Base-by-base conservation (phyloP, 345 rosid genomes). In the Gossypium australe region DNA sequence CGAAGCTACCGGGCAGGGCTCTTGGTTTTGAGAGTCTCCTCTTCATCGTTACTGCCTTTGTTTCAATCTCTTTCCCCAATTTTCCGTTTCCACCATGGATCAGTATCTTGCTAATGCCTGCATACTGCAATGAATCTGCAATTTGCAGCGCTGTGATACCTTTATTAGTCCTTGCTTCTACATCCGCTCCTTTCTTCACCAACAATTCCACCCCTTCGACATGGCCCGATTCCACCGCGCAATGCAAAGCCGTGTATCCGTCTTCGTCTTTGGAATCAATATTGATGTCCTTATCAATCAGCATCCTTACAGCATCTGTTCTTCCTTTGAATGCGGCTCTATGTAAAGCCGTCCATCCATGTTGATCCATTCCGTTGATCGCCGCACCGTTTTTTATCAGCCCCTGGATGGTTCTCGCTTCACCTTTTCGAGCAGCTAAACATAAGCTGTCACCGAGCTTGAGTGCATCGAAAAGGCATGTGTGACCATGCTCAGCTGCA, bases 291-390 rank as follows among this genome's bases (percentile, higher is more conserved):
- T 83, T 86, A 3, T 84, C 88, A 13, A 89, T 57, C 76, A 89
- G 72, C 12, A 79, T 53, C 70, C 80, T 59, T 7, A 79, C 88
- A 0, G 75, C 86, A 1, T 86, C 89, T 0, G 56, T 48, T n/a
- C 68, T 81, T 2, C 94, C 94, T 60, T 86, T 89, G 66, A 87
- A 89, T 12, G 87, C 77, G 2, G 89, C 89, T 61, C 94, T 81
- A 27, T 89, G 91, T 60, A 89, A 77, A 0, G 91, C 91, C 0
- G 89, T 89, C 93, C 90, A 87, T 16, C 93, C 90, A 25, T 87
- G 83, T 48, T 84, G 89, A 69, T 89, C 89, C 5, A 75, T 75
- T 6, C 89, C 87, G 9, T 84, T 86, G 57, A 87, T 79, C 1
- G 73, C 55, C 0, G 89, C 94, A 18, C 94, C 90, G n/a, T 73